phyloP scores from a whole-genome alignment of 257 asterid genomes.

The Marsdenia floribunda region DNA sequence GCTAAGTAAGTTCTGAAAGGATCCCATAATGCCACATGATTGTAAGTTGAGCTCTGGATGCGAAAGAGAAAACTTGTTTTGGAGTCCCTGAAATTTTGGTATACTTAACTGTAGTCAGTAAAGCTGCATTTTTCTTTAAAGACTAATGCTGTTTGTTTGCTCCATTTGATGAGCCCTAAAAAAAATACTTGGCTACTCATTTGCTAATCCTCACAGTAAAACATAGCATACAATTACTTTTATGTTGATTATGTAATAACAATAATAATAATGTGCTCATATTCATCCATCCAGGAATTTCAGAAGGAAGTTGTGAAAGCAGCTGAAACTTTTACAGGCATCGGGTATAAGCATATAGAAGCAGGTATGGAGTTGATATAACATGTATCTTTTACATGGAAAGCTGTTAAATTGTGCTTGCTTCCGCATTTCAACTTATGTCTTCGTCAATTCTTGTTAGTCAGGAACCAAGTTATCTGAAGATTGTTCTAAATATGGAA shows the following conservation, averaged over 20 bases:
- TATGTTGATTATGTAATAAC: neutral
- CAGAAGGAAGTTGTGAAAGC: constrained; percentile 91
- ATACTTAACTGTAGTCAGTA: neutral
- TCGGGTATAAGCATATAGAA: constrained; percentile 94
- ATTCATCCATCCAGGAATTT: constrained; percentile 61
- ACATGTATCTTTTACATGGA: constrained; percentile 2
- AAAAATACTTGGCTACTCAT: neutral
- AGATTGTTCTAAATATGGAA: constrained; percentile 81
- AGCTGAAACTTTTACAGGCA: constrained; percentile 79
- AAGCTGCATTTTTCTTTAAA: neutral
- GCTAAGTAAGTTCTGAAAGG: neutral
- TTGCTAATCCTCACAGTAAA: neutral
- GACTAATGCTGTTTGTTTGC: neutral
- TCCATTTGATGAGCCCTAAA: neutral
- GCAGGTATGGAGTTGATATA: constrained; percentile 56
- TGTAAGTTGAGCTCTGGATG: neutral
- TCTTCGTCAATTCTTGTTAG: constrained; percentile 24
- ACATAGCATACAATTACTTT: neutral
- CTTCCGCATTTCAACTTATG: neutral
- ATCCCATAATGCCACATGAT: neutral
- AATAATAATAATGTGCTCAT: neutral
- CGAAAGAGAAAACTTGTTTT: neutral
- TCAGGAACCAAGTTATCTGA: constrained; percentile 93
- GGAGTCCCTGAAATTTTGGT: neutral
- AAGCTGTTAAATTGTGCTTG: neutral